Evolutionary conservation across 805 yeast genomes (phyloP), one percentile per base, ranked within the genome.

Genomic region (Sugiyamaella americana): DNA sequence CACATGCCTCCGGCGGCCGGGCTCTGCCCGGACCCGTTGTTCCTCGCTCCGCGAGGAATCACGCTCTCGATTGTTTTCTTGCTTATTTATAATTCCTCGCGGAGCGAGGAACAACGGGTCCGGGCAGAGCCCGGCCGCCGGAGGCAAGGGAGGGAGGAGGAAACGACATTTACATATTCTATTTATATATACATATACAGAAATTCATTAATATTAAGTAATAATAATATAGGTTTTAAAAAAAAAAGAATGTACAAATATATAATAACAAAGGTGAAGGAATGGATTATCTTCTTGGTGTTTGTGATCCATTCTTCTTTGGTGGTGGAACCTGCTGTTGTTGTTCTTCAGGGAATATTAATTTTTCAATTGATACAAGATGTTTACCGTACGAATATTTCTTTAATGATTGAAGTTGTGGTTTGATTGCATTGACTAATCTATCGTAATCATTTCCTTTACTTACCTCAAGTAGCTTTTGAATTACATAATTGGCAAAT

Each of bases 401-500:
- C 49, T 82, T 78, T 44, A 87, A 78, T 55, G 80, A 78, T 54
- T 83, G 82, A 65, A 91, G 72, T 59, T 86, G 89, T 44, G 86
- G 87, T 66, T 82, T 78, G 52, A 91, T 85, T 56, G 84, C 82
- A 48, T 75, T 70, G 43, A 88, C 87, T 51, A 93, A 72, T 24
- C 79, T 63, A 42, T 72, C 79, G 65, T 85, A 82, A 58, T 85
- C 85, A 30, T 73, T 73, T 40, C 84, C 84, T 51, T 77, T 78
- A 35, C 89, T 76, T 2, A 84, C 83, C 51, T 87, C 95, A 37
- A 93, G 89, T 57, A 93, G 74, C 64, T 91, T 89, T 65, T 93
- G 99, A 43, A 93, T 87, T 40, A 93, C 99, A 62, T 93, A 93
- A 65, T 93, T 93, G 20, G 98, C 99, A 68, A 84, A 93, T 63